A percentile compares a stretch with the other conserved stretches of the same genome.
These are phyloP conservation scores for Obelidium mucronatum DNA, from an alignment of 192 early-diverging fungal genomes.

Conservation along the genomic window DNA sequence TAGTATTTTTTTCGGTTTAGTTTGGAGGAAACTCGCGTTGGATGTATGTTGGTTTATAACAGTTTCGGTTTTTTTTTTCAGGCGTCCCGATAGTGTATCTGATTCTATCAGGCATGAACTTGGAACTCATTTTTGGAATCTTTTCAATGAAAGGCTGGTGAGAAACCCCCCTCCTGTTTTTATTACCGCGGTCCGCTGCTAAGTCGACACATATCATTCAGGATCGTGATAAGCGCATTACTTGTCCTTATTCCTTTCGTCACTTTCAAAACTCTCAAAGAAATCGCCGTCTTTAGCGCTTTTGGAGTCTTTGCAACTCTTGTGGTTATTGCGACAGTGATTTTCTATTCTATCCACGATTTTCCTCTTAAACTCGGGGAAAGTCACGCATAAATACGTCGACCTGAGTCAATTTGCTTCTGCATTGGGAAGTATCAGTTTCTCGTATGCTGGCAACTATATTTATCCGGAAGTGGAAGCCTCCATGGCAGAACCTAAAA, in stretches of 20 bases:
- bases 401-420: constrained; percentile 72
- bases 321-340: constrained; percentile 72
- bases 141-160: constrained; percentile 42
- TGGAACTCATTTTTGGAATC: constrained; percentile 63
- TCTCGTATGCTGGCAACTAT: constrained; percentile 84
- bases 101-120: constrained; percentile 77
- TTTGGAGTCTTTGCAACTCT: constrained; percentile 80
- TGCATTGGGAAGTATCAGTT: constrained; percentile 79
- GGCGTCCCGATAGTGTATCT: constrained; percentile 52
- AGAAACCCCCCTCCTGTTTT: not conserved
- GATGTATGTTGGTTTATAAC: too few relatives aligned
- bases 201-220: constrained; percentile 53
- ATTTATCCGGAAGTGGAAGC: constrained; percentile 86
- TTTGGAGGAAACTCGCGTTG: not conserved
- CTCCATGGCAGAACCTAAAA: constrained; percentile 73
- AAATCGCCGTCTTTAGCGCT: constrained; percentile 74
- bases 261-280: constrained; percentile 77
- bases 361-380: constrained; percentile 49
- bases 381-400: constrained; percentile 57
- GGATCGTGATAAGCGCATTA: constrained; percentile 69
- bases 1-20: not conserved
- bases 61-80: constrained; percentile 5
- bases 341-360: constrained; percentile 64
- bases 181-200: not conserved
- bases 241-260: constrained; percentile 78